Evolutionary conservation across 2,329 filamentous ascomycete species (phyloP), one percentile per base, ranked within the genome.

Genomic region (Rasamsonia emersonii): DNA sequence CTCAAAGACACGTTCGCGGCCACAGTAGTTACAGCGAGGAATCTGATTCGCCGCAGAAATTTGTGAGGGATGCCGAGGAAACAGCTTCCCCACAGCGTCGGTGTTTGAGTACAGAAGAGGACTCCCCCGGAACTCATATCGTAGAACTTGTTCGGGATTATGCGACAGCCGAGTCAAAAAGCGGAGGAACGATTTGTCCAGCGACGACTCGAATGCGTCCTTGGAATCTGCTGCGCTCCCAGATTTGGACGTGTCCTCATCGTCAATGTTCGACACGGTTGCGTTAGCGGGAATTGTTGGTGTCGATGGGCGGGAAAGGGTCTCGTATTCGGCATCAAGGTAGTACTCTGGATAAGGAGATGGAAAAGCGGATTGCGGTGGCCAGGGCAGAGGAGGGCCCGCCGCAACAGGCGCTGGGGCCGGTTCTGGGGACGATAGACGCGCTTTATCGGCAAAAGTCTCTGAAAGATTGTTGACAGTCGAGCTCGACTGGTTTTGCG

Each of bases 261-360:
- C 50, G 18, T 58, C 51, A 11, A 58, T 46, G 34, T 54, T 49
- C 30, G 60, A 62, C 54, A 38, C 51, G 29, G 65, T 67, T 20
- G 70, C 59, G 33, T 64, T 64, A 18, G 63, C 57, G 24, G 64
- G 65, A 20, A 61, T 52, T 3, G 62, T 69, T 25, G 71, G 70
- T 18, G 61, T 59, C 0, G 72, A 70, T 2, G 47, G 59, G 7
- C 60, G 60, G 44, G 77, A 84, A 16, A 96, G 73, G 3, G 82
- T 83, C 59, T 98, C 91, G 61, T 85, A 93, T 51, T 94, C 89
- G 31, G 89, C 89, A 46, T 96, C 91, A 26, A 89, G 76, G 64
- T 86, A 84, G 51, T 81, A 82, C 18, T 73, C 64, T 1, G 85
- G 81, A 59, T 88, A 96, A 0, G 86, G 67, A 1, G 67, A 39